Base-by-base conservation (phyloP, 2,329 filamentous ascomycete species). In the Eutypa lata region DNA sequence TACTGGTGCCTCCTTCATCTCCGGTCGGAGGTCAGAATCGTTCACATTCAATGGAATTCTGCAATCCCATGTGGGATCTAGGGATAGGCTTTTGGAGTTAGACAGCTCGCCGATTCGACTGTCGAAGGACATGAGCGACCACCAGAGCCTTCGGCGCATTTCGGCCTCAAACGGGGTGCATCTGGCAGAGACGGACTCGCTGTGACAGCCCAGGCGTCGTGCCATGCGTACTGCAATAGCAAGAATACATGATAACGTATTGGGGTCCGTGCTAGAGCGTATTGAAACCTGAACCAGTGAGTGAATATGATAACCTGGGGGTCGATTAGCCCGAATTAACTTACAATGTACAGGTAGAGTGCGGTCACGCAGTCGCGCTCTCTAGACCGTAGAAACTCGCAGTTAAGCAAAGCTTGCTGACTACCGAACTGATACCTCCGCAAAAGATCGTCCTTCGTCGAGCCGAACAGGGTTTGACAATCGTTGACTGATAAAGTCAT, bases 61-160 rank as follows among this genome's bases (percentile, higher is more conserved):
- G 54, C 76, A 79, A 52, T 78, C 69, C 73, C 73, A 76, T 0
- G 61, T 65, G 0, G 73, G 72, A 2, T 51, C 47, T 1, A 76
- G 57, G 0, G 54, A 57, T 0, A 66, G 54, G 3, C 58, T 55
- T 10, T 68, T 69, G 38, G 62, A 69, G 26, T 76, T 70, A 2
- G 74, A 64, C 53, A 85, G 62, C 57, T 86, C 82, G 57, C 76
- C 68, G 13, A 83, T 74, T 16, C 84, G 81, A 45, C 68, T 65
- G 58, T 88, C 84, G 51, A 85, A 81, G 3, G 80, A 64, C 0
- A 80, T 66, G 0, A 88, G 66, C 0, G 80, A 73, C 83, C 83
- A 87, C 83, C 83, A 87, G 0, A 87, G 72, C 33, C 83, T 70
- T 28, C 83, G 77, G 13, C 82, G 77, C 71, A 86, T 76, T 65